Evolutionary conservation across 108 stramenopile genomes (phyloP), one percentile per base, ranked within the genome.

Genomic region (Fragilariopsis cylindrus): DNA sequence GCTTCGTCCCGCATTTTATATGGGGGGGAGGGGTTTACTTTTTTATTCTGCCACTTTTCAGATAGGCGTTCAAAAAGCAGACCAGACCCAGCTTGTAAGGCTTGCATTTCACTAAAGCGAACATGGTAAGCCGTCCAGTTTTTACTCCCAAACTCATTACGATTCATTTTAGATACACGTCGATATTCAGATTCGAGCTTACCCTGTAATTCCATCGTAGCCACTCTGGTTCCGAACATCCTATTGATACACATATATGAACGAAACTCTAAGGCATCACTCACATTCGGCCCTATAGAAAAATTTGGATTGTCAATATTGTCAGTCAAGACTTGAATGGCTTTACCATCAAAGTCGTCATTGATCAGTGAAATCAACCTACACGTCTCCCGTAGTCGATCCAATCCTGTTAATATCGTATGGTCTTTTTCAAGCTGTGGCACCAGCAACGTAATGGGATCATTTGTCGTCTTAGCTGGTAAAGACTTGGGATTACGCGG

Each of bases 341-440:
- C 88, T 2, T 72, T 74, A 4, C 90, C 87, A 19, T 86, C 75
- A 42, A 88, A 82, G 73, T 95, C 93, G 43, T 73, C 71, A 15
- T 70, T 76, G 19, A 80, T 87, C 58, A 92, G 67, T 49, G 87
- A 83, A 7, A 95, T 81, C 18, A 95, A 64, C 13, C 93, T 85
- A 71, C 93, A 95, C 5, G 88, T 87, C 5, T 86, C 72, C 45
- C 85, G 57, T 9, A 70, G 52, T 12, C 49, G 54, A 15, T 58
- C 47, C 8, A 62, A 3, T 12, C 70, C 71, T 7, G 40, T 48
- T 42, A 89, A 46, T 19, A 69, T 65, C 4, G 76, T 70, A 13
- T 72, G 82, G 72, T 89, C 65, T 6, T 41, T 40, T 4, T 47
- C 50, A 48, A 74, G 48, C 46, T 76, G 46, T 50, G 85, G 68